Evolutionary conservation across 768 basidiomycete genomes (phyloP), one percentile per base, ranked within the genome.

Genomic region (Boletus sp.): DNA sequence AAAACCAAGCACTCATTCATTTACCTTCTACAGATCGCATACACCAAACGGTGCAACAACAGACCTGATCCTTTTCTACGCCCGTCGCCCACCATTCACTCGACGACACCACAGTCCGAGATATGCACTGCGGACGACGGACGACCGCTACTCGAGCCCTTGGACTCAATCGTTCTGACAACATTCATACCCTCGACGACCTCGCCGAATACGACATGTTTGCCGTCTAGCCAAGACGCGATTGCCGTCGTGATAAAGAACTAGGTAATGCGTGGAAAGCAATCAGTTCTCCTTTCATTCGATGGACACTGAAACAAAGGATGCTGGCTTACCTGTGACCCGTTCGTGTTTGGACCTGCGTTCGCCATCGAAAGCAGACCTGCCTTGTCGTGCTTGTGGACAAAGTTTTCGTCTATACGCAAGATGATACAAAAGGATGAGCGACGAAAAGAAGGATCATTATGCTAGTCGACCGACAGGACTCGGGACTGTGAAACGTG

Each of bases 341-440:
- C 88, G 54, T 90, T 90, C 37, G 88, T 90, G 72, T 88, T 81
- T 1, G 76, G 75, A 47, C 93, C 92, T 34, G 92, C 90, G 62
- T 90, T 97, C 37, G 95, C 95, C 89, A 91, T 90, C 39, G 87
- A 88, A 58, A 92, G 78, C 21, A 89, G 71, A 64, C 81, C 85
- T 9, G 84, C 81, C 64, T 79, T 81, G 61, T 72, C 70, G 69
- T 91, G 90, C 56, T 75, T 77, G 53, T 81, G 67, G 52, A 75
- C 67, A 71, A 90, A 91, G 75, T 84, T 90, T 74, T 90, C 87
- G 56, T 88, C 87, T 81, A 56, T 13, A 44, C 25, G 7, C 1
- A 14, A 9, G 39, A 29, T 30, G 23, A 23, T 14, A 30, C 35
- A 35, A 25, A 25, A 25, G 1, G 19, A 21, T 29, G 8, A 29